Evolutionary conservation across 495 filamentous ascomycete genomes (phyloP), one percentile per base, ranked within the genome.

Genomic region (Lasiosphaeris hirsuta): DNA sequence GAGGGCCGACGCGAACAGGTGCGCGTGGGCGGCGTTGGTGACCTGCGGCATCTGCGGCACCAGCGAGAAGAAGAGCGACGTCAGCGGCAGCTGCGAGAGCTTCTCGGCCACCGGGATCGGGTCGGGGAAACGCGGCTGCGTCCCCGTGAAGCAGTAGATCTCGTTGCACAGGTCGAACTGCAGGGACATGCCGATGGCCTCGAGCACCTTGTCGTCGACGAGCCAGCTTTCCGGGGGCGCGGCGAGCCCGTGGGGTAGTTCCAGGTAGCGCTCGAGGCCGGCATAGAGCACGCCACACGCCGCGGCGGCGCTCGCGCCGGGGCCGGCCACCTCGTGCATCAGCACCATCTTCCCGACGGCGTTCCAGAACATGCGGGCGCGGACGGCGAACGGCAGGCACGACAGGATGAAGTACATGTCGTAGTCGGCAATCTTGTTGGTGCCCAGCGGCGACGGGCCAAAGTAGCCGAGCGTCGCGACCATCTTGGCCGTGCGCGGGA

Each of bases 321-420:
- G n/a, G n/a, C n/a, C n/a, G n/a, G n/a, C n/a, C n/a, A n/a, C n/a
- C n/a, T n/a, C n/a, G n/a, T n/a, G n/a, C n/a, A n/a, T n/a, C n/a
- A n/a, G n/a, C n/a, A n/a, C n/a, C n/a, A n/a, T n/a, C n/a, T n/a
- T n/a, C n/a, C 52, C 52, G 18, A 38, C 42, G 23, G 23, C 23
- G 42, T 55, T 55, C 52, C 52, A 55, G 41, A 55, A 55, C 52
- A 55, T 55, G 41, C 52, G 52, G 10, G 41, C 42, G 5, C 41
- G 18, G 23, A 55, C 41, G 11, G 18, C 41, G 38, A 55, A 46
- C 33, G 52, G 52, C 40, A 55, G 52, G 42, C 52, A 55, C 8
- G 52, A 45, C 41, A 55, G 13, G 52, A 55, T 55, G 33, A 55
- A 46, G 52, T 55, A 55, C 52, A 36, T 55, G 30, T 55, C 19